Base-by-base conservation (phyloP, 2,329 filamentous ascomycete genomes). In the Thielaviopsis cerberus region DNA sequence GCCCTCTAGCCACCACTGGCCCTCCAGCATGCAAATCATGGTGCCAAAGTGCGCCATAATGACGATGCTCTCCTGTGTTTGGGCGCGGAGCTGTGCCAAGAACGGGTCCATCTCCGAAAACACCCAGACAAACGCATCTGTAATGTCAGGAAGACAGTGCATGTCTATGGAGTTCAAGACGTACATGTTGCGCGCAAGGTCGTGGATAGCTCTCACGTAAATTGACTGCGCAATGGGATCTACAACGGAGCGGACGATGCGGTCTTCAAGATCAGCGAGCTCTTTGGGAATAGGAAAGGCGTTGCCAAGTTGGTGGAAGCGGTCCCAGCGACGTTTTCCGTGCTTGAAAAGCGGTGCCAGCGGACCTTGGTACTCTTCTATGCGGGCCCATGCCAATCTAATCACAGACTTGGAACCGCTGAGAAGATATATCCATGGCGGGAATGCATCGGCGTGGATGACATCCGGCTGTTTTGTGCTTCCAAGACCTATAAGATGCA, bases 81-180 rank as follows among this genome's bases (percentile, higher is more conserved):
- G 64, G 17, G 63, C 62, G 4, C 61, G 59, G 13, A 73, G 59
- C 41, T 72, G 63, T 13, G 66, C 63, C 11, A 73, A 60, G 24
- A 70, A 69, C 3, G 67, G 66, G 58, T 70, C 67, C 4, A 67
- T 64, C 11, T 71, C 64, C 22, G 60, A 58, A 63, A 69, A 72
- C 48, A 72, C 64, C 70, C 70, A 73, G 3, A 69, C 63, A 57
- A 72, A 72, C 1, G 70, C 64, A 58, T 73, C 71, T 1, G 66
- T 64, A n/a, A 67, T 63, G 51, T 73, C 71, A 1, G 59, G 55
- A 22, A 58, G 51, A 34, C 20, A 58, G 15, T 50, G 37, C 53
- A 58, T 41, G 17, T 58, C 55, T n/a, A 51, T 24, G 17, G 53
- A 45, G 11, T 37, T 53, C 23, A 57, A 58, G 15, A 56, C 53